Base-by-base conservation (phyloP, 208 protist genomes). In the Borovskyia barvae region DNA sequence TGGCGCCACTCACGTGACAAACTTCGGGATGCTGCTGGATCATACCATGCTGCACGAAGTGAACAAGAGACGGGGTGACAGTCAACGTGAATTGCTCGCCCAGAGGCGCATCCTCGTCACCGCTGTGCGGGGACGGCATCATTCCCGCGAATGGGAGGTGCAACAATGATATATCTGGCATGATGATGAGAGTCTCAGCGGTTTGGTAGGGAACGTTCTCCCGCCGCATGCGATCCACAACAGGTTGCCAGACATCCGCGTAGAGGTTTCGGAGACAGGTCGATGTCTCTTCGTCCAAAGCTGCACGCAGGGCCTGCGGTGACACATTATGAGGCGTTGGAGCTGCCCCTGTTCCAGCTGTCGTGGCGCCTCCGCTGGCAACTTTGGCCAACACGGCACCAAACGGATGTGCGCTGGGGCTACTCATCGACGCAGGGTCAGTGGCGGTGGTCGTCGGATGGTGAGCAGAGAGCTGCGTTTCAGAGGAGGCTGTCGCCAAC, bases 161-260 rank as follows among this genome's bases (percentile, higher is more conserved):
- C 25, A 90, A 70, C 12, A 95, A 69, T 29, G 84, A 75, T 5
- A 80, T 55, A 61, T 95, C 85, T n/a, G 82, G 65, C 65, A 95
- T 80, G 24, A 95, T 66, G 26, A 92, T 72, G 6, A 95, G 51
- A 20, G 71, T 79, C 36, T 95, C 81, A 2, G 71, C 74, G 28
- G 77, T 77, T 22, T 75, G 45, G 49, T 73, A 66, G 20, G 12
- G 45, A 25, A 70, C 56, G 19, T 61, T 45, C 35, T 74, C 67
- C 30, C 67, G 75, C 20, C 49, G 74, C 35, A 93, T 72, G 24
- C 67, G 72, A 25, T 62, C 45, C 8, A 41, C 65, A 36, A 95
- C 77, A 51, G 81, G 75, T n/a, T 47, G 49, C 86, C 89, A 95
- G 39, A 90, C 70, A 59, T 92, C 85, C 0, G 81, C 85, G 67